Evolutionary conservation across 208 protist species (phyloP), one percentile per base, ranked within the genome.

Genomic region (Trypanosoma boissoni): DNA sequence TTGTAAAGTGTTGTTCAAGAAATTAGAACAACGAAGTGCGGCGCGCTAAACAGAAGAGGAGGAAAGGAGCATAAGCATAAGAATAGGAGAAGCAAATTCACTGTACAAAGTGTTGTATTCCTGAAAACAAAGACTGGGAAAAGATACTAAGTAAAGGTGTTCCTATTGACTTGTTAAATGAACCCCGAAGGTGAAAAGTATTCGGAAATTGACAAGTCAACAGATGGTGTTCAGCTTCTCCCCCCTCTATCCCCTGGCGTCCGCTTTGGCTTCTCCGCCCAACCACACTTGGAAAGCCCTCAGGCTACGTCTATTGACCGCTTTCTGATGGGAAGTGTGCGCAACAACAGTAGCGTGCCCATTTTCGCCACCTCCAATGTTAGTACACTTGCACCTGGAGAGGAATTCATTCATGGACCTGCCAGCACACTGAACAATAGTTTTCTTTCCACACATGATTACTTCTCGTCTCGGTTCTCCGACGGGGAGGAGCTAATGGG

Each of bases 341-440:
- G 43, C 3, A 34, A 45, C 44, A 43, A 32, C 20, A 32, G 24
- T 24, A 27, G 37, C 32, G 41, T 32, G 14, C 36, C 48, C 8
- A 32, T 37, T 16, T 39, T 69, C 9, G 64, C 45, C 1, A 36
- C 23, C 23, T 69, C 64, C n/a, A 36, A 39, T 7, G 64, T 24
- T 7, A 69, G 64, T 37, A 69, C 64, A 12, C 18, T 62, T 20
- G 48, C 64, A 2, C 64, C 64, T 36, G 64, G 64, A 26, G 45
- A 48, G 44, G 64, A 72, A 2, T 26, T 27, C 26, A 72, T 64
- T 66, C 66, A 41, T 0, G 59, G 66, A 12, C 66, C 66, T 24
- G 28, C 10, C 18, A 66, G 50, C 36, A 59, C 43, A 16, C 57
- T 52, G 2, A 64, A 66, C 24, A 10, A n/a, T 0, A 72, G 66